phyloP scores from a whole-genome alignment of 441 rosid species.

The Raphanus hybrid region DNA sequence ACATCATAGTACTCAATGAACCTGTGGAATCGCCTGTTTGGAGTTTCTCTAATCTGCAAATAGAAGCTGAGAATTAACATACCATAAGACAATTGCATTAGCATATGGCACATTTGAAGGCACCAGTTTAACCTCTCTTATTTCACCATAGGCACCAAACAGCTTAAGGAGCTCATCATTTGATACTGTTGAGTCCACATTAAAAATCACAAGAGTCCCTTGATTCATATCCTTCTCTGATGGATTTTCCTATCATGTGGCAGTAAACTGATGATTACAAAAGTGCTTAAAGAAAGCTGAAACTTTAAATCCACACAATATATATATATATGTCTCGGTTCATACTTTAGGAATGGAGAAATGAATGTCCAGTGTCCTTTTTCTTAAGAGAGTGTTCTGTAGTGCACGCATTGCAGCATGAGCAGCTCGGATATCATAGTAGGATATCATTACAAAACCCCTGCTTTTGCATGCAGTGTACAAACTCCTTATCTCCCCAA shows the following conservation, averaged over 20 bases:
- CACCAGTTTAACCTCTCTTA: constrained; percentile 66
- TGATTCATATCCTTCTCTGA: constrained; percentile 92
- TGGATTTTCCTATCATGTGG: constrained; percentile 71
- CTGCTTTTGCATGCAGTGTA: constrained; percentile 93
- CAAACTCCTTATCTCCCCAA: constrained; percentile 87
- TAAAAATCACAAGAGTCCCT: constrained; percentile 88
- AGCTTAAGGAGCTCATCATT: constrained; percentile 81
- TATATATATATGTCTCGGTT: background rate
- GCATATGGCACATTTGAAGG: background rate
- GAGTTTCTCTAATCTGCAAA: constrained; percentile 89
- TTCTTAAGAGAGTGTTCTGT: constrained; percentile 81
- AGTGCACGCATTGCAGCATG: constrained; percentile 89
- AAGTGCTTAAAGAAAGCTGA: constrained; percentile 21
- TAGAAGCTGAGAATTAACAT: constrained; percentile 1
- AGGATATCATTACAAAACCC: constrained; percentile 93
- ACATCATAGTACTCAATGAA: constrained; percentile 90
- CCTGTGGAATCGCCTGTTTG: constrained; percentile 83
- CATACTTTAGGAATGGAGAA: constrained; percentile 90
- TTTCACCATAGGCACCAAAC: constrained; percentile 86
- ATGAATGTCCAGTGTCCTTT: constrained; percentile 87
- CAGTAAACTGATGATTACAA: constrained; percentile 22
- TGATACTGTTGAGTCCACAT: constrained; percentile 84
- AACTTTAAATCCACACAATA: constrained; percentile 2
- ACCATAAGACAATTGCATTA: background rate
- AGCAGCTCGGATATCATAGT: constrained; percentile 87